phyloP scores from a whole-genome alignment of 176 grass and related monocot species.

The Juncus effusus region DNA sequence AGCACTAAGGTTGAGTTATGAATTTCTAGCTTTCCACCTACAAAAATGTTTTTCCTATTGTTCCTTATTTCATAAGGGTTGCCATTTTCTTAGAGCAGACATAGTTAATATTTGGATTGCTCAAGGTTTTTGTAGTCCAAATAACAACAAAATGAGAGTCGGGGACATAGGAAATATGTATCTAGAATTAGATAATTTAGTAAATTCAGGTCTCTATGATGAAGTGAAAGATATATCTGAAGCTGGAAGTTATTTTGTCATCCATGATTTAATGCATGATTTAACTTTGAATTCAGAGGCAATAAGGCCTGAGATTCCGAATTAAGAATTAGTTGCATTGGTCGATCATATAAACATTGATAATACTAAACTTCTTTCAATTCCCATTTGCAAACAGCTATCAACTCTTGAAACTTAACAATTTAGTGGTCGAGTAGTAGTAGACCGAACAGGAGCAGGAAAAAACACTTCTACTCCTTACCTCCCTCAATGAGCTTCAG shows the following conservation, averaged over 20 bases:
- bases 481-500: neutral
- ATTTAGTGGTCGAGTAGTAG: neutral
- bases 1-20: slow-evolving; percentile 31
- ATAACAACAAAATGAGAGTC: neutral
- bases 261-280: no score
- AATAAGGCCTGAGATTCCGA: neutral
- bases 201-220: slow-evolving; percentile 23
- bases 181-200: slow-evolving; percentile 24
- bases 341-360: slow-evolving; percentile 4
- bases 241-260: no score
- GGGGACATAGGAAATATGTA: slow-evolving; percentile 32
- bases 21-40: slow-evolving; percentile 10
- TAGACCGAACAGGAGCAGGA: neutral
- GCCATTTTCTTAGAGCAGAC: neutral
- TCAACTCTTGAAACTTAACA: slow-evolving; percentile 10
- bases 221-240: neutral
- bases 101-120: slow-evolving; percentile 44
- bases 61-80: slow-evolving; percentile 27
- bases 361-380: slow-evolving; percentile 10
- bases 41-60: slow-evolving; percentile 29
- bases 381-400: slow-evolving; percentile 27
- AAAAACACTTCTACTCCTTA: slow-evolving; percentile 16
- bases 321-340: slow-evolving; percentile 1
- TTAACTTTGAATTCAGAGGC: slow-evolving; percentile 1
- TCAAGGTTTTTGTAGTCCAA: slow-evolving; percentile 39